Evolutionary conservation across 495 filamentous ascomycete species (phyloP), one percentile per base, ranked within the genome.

Genomic region (Xanthoparmelia taractica): DNA sequence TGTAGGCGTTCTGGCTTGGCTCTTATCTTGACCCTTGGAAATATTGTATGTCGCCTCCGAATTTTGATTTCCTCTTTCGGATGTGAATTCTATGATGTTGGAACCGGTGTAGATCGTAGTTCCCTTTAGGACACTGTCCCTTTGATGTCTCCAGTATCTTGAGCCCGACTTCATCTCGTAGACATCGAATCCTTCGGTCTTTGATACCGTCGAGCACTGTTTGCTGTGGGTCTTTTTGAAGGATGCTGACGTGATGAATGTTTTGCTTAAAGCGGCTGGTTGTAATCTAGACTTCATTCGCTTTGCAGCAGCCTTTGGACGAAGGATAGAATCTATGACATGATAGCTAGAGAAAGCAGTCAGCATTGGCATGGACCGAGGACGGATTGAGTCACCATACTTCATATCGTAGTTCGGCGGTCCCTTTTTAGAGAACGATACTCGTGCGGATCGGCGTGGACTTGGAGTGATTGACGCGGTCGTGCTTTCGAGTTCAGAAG

Each of bases 141-240:
- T 41, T 45, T 13, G 29, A 50, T 59, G 36, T 15, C 13, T 56
- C 64, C 64, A 66, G 59, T 63, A 66, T 50, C 34, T 66, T 27
- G 18, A 31, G 41, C 60, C 64, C 0, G 8, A 20, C 0, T 48
- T 25, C 23, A 54, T 36, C 23, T 64, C 52, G 40, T 60, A 67
- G 5, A 64, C 50, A 58, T 67, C 61, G 20, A 67, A 58, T 0
- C 17, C 40, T 25, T 67, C 65, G 18, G 40, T 20, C 7, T 36
- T 41, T 12, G 48, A 58, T 8, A 64, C 6, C 8, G 38, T 64
- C 57, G 50, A 64, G 52, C 64, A 25, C 47, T 50, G 11, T 50
- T 29, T 29, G 11, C 12, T 50, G 12, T 5, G 23, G 10, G 25
- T 15, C 13, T 29, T 50, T 29, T 11, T 13, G 29, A 4, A 50